Percentiles rank a stretch among this genome's conserved stretches.
phyloP scores from a whole-genome alignment of 108 stramenopile species.

The Fistulifera pelliculosa region DNA sequence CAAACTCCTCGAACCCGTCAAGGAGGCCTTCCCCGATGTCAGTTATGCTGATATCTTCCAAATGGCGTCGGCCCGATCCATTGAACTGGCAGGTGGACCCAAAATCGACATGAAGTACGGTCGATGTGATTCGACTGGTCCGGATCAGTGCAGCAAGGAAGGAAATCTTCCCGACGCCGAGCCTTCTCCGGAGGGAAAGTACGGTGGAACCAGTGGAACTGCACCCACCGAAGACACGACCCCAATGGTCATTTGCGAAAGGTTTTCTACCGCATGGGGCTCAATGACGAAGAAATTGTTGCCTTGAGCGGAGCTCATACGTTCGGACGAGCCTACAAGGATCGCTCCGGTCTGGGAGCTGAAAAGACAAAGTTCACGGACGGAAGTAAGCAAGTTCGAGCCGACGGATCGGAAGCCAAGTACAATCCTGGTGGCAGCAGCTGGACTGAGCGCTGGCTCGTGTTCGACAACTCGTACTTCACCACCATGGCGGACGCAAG shows the following conservation, averaged over 20 bases:
- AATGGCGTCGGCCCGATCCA: slow-evolving; percentile 61
- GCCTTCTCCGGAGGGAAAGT: slow-evolving; percentile 44
- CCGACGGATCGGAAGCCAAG: slow-evolving; percentile 80
- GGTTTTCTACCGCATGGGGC: slow-evolving; percentile 93
- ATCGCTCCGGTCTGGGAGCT: slow-evolving; percentile 69
- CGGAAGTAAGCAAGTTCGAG: slow-evolving; percentile 62
- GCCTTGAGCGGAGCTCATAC: slow-evolving; percentile 92
- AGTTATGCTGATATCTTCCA: slow-evolving; percentile 73
- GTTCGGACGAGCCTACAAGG: slow-evolving; percentile 70
- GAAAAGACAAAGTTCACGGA: slow-evolving; percentile 92
- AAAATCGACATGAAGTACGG: slow-evolving; percentile 67
- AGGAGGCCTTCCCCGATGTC: slow-evolving; percentile 57
- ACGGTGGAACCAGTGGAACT: slow-evolving; percentile 59
- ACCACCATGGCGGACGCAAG: slow-evolving; percentile 37
- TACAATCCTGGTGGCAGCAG: slow-evolving; percentile 82
- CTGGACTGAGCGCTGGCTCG: slow-evolving; percentile 70
- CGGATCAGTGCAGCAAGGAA: slow-evolving; percentile 44
- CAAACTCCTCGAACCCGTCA: slow-evolving; percentile 75
- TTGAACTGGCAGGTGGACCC: slow-evolving; percentile 73
- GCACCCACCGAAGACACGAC: slow-evolving; percentile 42
- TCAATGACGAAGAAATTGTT: slow-evolving; percentile 90
- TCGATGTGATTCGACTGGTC: slow-evolving; percentile 49
- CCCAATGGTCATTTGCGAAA: slow-evolving; percentile 75
- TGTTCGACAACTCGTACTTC: slow-evolving; percentile 88
- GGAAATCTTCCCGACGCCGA: slow-evolving; percentile 84